Evolutionary conservation across 2,329 filamentous ascomycete genomes (phyloP).

Genomic region (Akanthomyces uredinophilus): DNA sequence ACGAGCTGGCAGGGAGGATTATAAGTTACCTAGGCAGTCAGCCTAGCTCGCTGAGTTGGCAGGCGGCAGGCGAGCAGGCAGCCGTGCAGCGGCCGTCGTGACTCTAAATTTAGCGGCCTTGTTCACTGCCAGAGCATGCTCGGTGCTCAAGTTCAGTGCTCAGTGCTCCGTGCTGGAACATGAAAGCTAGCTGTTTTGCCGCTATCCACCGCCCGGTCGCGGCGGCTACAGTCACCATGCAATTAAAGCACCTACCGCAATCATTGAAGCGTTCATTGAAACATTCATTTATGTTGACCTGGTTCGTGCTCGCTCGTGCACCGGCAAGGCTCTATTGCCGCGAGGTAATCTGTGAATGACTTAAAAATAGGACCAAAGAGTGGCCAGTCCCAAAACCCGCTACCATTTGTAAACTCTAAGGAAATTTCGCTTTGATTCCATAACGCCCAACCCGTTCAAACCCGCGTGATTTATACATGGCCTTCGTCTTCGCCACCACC

Average conservation of each 20-base stretch:
- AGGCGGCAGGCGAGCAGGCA: neutral
- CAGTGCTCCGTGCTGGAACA: neutral
- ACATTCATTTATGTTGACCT: neutral
- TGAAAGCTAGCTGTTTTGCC: neutral
- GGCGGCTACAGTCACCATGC: neutral
- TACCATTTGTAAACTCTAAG: neutral
- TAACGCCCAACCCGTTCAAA: constrained; percentile 1
- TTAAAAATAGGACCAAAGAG: neutral
- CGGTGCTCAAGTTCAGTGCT: too few relatives aligned
- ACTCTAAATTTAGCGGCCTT: neutral
- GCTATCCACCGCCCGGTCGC: neutral
- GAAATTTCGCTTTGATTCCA: neutral
- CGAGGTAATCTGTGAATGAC: neutral
- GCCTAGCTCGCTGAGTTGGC: neutral
- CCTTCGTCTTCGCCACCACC: constrained; percentile 47
- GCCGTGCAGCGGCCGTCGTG: neutral
- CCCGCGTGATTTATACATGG: constrained; percentile 17
- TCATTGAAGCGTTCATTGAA: too few relatives aligned
- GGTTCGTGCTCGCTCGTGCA: neutral
- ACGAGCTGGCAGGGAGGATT: constrained; percentile 3
- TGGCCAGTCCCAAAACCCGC: neutral
- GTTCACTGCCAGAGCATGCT: neutral
- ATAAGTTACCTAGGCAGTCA: neutral
- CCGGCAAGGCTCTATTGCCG: neutral
- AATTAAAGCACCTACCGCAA: too few relatives aligned